Evolutionary conservation across 108 stramenopile species (phyloP).

Genomic region (Skeletonema grethae): DNA sequence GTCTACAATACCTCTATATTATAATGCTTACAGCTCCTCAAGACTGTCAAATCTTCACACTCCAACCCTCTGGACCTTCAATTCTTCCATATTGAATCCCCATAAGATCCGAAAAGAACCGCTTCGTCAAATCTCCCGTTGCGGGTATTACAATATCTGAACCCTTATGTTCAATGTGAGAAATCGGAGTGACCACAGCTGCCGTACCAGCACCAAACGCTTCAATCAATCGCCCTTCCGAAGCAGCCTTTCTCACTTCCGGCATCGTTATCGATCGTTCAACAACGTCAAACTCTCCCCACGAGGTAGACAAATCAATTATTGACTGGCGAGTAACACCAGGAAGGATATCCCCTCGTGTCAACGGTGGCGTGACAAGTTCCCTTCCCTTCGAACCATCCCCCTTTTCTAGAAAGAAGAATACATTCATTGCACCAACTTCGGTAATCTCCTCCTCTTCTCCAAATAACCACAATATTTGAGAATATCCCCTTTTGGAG

Average conservation of each 20-base stretch:
- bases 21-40: background rate
- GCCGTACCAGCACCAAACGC: slow-evolving; percentile 97
- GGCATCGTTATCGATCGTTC: slow-evolving; percentile 83
- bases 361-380: slow-evolving; percentile 92
- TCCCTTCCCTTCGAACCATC: slow-evolving; percentile 57
- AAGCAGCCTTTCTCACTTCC: slow-evolving; percentile 78
- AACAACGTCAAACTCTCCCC: slow-evolving; percentile 81
- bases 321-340: slow-evolving; percentile 93
- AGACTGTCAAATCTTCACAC: slow-evolving; percentile 38
- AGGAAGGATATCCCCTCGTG: slow-evolving; percentile 91
- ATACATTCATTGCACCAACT: slow-evolving; percentile 98
- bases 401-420: slow-evolving; percentile 78
- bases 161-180: slow-evolving; percentile 82
- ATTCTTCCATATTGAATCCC: slow-evolving; percentile 90
- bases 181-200: slow-evolving; percentile 93
- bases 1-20: no score
- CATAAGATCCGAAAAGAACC: slow-evolving; percentile 86
- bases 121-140: slow-evolving; percentile 79
- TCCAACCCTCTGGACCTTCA: slow-evolving; percentile 69
- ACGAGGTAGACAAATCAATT: slow-evolving; percentile 70
- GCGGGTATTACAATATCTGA: slow-evolving; percentile 76
- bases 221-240: slow-evolving; percentile 86
- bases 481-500: slow-evolving; percentile 74
- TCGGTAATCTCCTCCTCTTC: slow-evolving; percentile 90
- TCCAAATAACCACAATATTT: slow-evolving; percentile 95